Evolutionary conservation across 306 rosid species (phyloP).

Genomic region (Glycine tomentella): DNA sequence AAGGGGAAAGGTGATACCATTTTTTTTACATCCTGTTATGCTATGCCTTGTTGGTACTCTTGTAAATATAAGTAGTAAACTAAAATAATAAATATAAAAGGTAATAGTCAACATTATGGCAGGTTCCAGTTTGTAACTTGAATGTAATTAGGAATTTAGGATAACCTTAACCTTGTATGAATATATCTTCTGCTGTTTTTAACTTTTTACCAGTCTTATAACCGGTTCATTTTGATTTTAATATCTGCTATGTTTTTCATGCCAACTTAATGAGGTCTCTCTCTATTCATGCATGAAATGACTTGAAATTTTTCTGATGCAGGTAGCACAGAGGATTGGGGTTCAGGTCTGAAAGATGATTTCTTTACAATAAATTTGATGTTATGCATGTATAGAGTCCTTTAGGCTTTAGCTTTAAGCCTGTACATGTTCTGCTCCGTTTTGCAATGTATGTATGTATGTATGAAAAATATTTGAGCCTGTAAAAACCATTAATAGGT

Average conservation of each 20-base stretch:
- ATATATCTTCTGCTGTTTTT: background rate
- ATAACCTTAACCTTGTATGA: slow-evolving; percentile 16
- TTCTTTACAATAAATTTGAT: slow-evolving; percentile 41
- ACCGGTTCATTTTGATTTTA: background rate
- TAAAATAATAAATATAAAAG: background rate
- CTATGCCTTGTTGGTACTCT: slow-evolving; percentile 21
- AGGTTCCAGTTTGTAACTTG: background rate
- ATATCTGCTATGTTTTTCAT: background rate
- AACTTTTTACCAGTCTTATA: background rate
- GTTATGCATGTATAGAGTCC: slow-evolving; percentile 44
- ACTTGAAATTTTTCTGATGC: slow-evolving; percentile 47
- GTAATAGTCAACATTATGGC: background rate
- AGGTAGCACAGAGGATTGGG: slow-evolving; percentile 86
- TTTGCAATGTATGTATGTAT: slow-evolving; percentile 3
- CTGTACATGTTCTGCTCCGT: slow-evolving; percentile 17
- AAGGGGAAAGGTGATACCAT: background rate
- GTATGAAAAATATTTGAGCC: slow-evolving; percentile 22
- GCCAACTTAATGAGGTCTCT: background rate
- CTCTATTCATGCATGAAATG: background rate
- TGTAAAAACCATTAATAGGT: slow-evolving; percentile 21
- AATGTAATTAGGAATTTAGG: background rate
- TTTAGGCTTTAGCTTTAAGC: slow-evolving; percentile 38
- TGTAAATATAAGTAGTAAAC: background rate
- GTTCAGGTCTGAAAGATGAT: slow-evolving; percentile 53
- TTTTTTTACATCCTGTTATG: background rate